Base-by-base conservation (phyloP, 306 rosid genomes). In the Phaseolus lunatus region DNA sequence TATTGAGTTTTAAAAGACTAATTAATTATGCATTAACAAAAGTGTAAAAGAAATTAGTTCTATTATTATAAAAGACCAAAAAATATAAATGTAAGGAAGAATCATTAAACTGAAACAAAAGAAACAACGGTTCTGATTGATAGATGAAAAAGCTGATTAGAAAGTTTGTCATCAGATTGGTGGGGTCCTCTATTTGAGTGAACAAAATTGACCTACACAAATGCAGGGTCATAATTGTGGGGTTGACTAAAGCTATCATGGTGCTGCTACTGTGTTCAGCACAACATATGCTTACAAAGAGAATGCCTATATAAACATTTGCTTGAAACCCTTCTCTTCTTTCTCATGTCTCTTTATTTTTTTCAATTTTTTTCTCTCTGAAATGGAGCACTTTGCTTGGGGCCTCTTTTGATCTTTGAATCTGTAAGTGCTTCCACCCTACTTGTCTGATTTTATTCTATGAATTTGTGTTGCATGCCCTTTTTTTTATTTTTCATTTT, bases 351-450 rank as follows among this genome's bases (percentile, higher is more conserved):
- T 37, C 4, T 35, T 2, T 64, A 9, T 33, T 31, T 29, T 14
- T 72, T 44, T 56, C 4, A 44, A 3, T 29, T 7, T 43, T 10
- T 20, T 22, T 76, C 3, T 33, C 47, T 35, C 73, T 9, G 49
- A 69, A 24, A 77, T 87, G 86, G 43, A 86, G 66, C 77, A 19
- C 44, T 43, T 73, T 31, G 62, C 70, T 23, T 56, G 27, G 75
- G 41, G 79, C 74, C 65, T 79, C 81, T 53, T 1, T 19, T 52
- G 67, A 59, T 66, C 70, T 52, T 56, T 80, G 79, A 84, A 78
- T 84, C 80, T 76, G 90, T 86, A n/a, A 76, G 78, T 70, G 7
- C 78, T 67, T 82, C 24, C 72, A n/a, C 27, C 57, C 44, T 52
- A n/a, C 52, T 57, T 22, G 35, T 50, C 43, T 20, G 13, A 49